Evolutionary conservation across 176 grass and related monocot genomes (phyloP), one percentile per base, ranked within the genome.

Genomic region (Pontederia crassipes): DNA sequence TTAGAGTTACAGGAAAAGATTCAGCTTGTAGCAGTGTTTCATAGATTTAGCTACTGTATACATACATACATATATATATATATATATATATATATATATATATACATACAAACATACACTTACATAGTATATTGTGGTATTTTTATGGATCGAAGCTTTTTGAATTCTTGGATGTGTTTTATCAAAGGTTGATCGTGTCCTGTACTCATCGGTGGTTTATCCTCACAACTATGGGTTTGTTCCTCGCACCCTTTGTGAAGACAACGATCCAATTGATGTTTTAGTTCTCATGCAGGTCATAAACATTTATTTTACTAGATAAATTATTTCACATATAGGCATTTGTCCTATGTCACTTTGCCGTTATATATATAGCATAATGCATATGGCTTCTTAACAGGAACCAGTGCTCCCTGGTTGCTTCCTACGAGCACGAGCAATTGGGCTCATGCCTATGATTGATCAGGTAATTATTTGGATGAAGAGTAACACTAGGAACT

Each of bases 171-270:
- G 1, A 17, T 4, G 4, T 45, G 12, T n/a, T 14, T 45, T 13
- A 61, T 17, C 35, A 20, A 48, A 86, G 87, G 86, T 95, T 32
- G 91, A 95, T 59, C 77, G 91, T 1, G 13, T 95, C 61, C 80
- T 95, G 15, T 96, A 90, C 72, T 90, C 91, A 0, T 96, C 91
- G 14, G 86, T 96, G 28, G 90, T 95, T 8, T 95, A 95, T 74
- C 90, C 90, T 28, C 90, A 95, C 70, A 95, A 95, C 69, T 95
- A 95, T 59, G 90, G 90, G 14, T 95, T 95, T 71, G 71, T 95
- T 75, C 90, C 90, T 0, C 79, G 90, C 49, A 86, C 90, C 4
- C 86, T 95, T 26, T 95, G 90, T 71, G 90, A 95, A 77, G 90
- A 95, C 73, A 95, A 89, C 58, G 90, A 95, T 12, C 90, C 86